Conservation (phyloP, 192 early-diverging fungal genomes). For the Helicostylum pulchrum region DNA sequence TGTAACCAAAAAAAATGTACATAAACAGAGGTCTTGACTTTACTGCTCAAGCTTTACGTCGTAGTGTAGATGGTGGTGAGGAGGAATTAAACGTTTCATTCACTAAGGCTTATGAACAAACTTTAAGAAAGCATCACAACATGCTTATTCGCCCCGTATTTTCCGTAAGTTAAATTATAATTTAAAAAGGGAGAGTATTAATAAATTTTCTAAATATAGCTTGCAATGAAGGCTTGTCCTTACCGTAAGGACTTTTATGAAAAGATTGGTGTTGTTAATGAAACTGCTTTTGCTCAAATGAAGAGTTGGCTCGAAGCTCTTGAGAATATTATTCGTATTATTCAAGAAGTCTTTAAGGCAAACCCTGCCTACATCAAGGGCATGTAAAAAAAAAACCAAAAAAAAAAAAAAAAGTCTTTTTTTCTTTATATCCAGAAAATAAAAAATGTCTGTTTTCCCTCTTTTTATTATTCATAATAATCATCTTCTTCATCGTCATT, state of each 20-base stretch:
- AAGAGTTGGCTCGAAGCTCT: slow-evolving; percentile 72
- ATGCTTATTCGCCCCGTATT: slow-evolving; percentile 69
- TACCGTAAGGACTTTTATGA: slow-evolving; percentile 84
- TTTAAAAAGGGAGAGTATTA: not conserved
- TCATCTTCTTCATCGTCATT: slow-evolving; percentile 26
- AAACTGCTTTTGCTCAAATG: slow-evolving; percentile 55
- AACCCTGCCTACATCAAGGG: slow-evolving; percentile 39
- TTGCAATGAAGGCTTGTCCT: slow-evolving; percentile 93
- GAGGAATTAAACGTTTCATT: slow-evolving; percentile 73
- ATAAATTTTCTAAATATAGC: slow-evolving; percentile 34
- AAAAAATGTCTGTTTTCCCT: not conserved
- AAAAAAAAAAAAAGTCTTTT: too few species aligned
- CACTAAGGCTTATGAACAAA: slow-evolving; percentile 66
- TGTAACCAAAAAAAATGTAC: slow-evolving; percentile 12
- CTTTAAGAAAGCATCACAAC: slow-evolving; percentile 68
- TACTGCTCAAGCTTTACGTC: slow-evolving; percentile 65
- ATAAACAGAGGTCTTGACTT: slow-evolving; percentile 69
- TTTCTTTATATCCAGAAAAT: slow-evolving; percentile 2
- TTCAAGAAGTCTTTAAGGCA: slow-evolving; percentile 58
- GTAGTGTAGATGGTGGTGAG: slow-evolving; percentile 45
- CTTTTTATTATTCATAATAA: slow-evolving; percentile 7
- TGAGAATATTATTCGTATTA: slow-evolving; percentile 63
- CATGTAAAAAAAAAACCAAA: slow-evolving; percentile 34
- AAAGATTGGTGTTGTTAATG: slow-evolving; percentile 69
- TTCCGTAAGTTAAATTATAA: slow-evolving; percentile 40